Base-by-base conservation (phyloP, 495 filamentous ascomycete species). In the Aspergillus sclerotiicarbonarius region DNA sequence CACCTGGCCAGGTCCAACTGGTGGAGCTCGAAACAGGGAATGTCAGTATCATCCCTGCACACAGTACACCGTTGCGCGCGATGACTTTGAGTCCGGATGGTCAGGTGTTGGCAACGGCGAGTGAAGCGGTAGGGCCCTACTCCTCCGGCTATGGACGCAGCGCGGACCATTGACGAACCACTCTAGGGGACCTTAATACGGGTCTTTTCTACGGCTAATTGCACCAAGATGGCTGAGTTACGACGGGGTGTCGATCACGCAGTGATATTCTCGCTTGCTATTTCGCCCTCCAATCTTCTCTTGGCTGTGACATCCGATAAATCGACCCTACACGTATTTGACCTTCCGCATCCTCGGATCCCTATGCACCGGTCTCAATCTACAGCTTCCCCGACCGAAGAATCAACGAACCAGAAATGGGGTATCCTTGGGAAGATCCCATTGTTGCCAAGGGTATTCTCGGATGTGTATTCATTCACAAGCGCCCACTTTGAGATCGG, bases 251-350 rank as follows among this genome's bases (percentile, higher is more conserved):
- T 93, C 29, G 94, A 98, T 63, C 88, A 85, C 48, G 92, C 94
- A 19, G 82, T 84, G 19, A 88, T 98, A 63, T 96, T 89, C 76
- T 91, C 89, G 6, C 76, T 98, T 13, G 85, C 89, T 21, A 91
- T 98, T 66, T 94, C 87, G 31, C 94, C 93, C 0, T 85, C 84
- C 8, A 88, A 86, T 47, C 82, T 79, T 37, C 76, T 89, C 61
- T 80, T 98, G 13, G 94, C 94, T 18, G 91, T 92, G 51, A 97
- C 95, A n/a, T 96, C 91, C 21, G 94, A 98, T 76, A 98, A 97
- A 70, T 90, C 87, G 6, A 98, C 91, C 3, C 74, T 98, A 16
- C 94, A 98, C 72, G 84, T 98, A 41, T 98, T 97, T 67, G 90
- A 97, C 53, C 74, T 90, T 18, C 84, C 83, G 7, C 71, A 76